Evolutionary conservation across 1,284 basidiomycete species (phyloP).

Genomic region (Termitomyces sp.): DNA sequence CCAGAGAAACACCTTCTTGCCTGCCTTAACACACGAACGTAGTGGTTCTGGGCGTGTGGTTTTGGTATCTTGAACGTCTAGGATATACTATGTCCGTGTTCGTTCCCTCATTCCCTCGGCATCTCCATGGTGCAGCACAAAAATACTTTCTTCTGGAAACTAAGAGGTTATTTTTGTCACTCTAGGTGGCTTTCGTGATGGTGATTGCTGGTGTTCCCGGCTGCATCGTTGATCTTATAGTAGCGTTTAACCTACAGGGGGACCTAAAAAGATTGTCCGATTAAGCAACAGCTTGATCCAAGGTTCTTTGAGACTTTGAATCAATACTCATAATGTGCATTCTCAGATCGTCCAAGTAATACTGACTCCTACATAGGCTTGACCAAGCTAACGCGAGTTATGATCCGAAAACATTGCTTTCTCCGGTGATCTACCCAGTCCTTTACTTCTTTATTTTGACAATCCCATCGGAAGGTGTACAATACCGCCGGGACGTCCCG

Average conservation of each 20-base stretch:
- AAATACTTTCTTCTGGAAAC: slow-evolving; percentile 1
- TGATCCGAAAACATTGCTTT: neutral
- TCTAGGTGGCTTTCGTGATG: neutral
- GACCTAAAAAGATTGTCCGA: slow-evolving; percentile 4
- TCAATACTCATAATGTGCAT: neutral
- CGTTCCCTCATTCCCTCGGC: slow-evolving; percentile 14
- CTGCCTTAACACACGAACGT: slow-evolving; percentile 11
- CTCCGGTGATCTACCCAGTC: neutral
- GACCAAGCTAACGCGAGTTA: neutral
- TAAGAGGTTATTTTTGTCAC: slow-evolving; percentile 7
- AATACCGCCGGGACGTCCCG: neutral
- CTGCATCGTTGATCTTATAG: slow-evolving; percentile 2
- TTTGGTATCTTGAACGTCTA: slow-evolving; percentile 6
- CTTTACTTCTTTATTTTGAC: neutral
- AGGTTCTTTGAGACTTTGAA: slow-evolving; percentile 11
- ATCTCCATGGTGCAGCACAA: slow-evolving; percentile 9
- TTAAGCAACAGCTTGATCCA: slow-evolving; percentile 9
- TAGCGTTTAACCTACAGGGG: slow-evolving; percentile 13
- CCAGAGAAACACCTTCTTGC: slow-evolving; percentile 13
- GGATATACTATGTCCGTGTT: neutral
- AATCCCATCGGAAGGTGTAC: neutral
- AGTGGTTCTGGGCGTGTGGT: slow-evolving; percentile 12
- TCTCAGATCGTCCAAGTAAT: neutral
- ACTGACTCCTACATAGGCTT: neutral
- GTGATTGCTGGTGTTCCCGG: neutral